phyloP scores from a whole-genome alignment of 768 basidiomycete genomes.

The Lepiota subincarnata region DNA sequence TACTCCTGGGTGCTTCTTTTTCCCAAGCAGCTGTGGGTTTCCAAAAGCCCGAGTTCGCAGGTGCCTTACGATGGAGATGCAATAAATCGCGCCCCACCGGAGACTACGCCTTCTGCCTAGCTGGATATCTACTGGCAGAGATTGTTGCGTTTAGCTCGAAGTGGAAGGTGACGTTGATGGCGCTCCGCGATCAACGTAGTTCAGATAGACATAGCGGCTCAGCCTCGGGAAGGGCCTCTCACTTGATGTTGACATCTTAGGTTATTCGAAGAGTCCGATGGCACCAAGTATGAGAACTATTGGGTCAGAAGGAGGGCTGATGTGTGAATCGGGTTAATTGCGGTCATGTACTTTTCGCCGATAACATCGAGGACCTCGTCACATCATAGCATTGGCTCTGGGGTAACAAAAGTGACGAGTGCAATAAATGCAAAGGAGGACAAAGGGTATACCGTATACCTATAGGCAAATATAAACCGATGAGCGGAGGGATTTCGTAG shows the following conservation, averaged over 20 bases:
- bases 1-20: constrained; percentile 9
- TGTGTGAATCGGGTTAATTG: constrained; percentile 3
- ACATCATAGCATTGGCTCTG: not conserved
- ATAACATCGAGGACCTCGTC: not conserved
- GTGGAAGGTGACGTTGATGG: not conserved
- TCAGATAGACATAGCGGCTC: not conserved
- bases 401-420: constrained; percentile 4
- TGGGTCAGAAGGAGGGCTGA: not conserved
- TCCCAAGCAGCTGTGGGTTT: constrained; percentile 10
- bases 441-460: not conserved
- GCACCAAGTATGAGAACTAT: not conserved
- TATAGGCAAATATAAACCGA: not conserved
- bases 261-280: constrained; percentile 1
- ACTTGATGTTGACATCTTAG: not conserved
- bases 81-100: not conserved
- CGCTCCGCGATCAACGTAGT: constrained; percentile 3
- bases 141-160: not conserved
- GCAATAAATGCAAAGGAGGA: not conserved
- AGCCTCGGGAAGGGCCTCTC: not conserved
- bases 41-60: not conserved
- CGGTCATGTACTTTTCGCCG: constrained; percentile 8
- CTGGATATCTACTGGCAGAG: not conserved
- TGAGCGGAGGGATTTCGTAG: not conserved
- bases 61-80: not conserved
- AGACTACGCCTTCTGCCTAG: not conserved